Evolutionary conservation across 164 flowering plant genomes (phyloP).

Genomic region (Houttuynia cordata): DNA sequence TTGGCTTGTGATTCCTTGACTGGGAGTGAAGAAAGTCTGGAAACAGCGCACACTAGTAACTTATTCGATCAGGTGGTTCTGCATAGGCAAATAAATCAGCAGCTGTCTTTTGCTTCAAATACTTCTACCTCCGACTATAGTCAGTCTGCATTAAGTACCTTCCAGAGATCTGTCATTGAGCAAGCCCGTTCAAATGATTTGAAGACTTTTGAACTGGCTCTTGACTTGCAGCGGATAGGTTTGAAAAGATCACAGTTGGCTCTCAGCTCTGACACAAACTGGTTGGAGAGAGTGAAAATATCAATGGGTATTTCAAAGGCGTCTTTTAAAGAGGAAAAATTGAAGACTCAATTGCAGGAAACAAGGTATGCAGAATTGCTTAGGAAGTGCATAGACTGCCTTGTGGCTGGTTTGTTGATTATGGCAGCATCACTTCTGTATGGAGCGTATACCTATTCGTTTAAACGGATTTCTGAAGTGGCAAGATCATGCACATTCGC

Average conservation of each 20-base stretch:
- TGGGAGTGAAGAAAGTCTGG: slow-evolving; percentile 18
- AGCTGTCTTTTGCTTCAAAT: slow-evolving; percentile 21
- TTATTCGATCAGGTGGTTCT: slow-evolving; percentile 25
- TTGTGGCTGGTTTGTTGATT: slow-evolving; percentile 66
- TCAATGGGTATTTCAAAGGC: slow-evolving; percentile 74
- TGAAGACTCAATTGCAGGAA: slow-evolving; percentile 64
- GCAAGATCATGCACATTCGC: slow-evolving; percentile 38
- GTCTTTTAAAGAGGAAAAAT: slow-evolving; percentile 64
- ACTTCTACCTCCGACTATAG: slow-evolving; percentile 12
- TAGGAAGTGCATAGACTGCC: slow-evolving; percentile 61
- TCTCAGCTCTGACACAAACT: slow-evolving; percentile 42
- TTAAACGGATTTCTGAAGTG: slow-evolving; percentile 48
- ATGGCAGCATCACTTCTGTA: slow-evolving; percentile 54
- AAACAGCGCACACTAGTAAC: slow-evolving; percentile 5
- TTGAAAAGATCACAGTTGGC: slow-evolving; percentile 53
- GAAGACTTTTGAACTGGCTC: slow-evolving; percentile 56
- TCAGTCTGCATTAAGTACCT: slow-evolving; percentile 27
- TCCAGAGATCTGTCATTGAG: slow-evolving; percentile 67
- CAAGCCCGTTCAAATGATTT: slow-evolving; percentile 81
- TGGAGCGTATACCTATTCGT: slow-evolving; percentile 65
- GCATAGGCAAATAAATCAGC: slow-evolving; percentile 22
- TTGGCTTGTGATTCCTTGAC: not conserved
- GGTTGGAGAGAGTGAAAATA: slow-evolving; percentile 56
- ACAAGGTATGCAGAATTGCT: slow-evolving; percentile 54
- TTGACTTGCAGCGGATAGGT: slow-evolving; percentile 46